These are phyloP conservation scores for Penicillium decumbens DNA, from an alignment of 2,329 filamentous ascomycete species.

Conservation along the genomic window DNA sequence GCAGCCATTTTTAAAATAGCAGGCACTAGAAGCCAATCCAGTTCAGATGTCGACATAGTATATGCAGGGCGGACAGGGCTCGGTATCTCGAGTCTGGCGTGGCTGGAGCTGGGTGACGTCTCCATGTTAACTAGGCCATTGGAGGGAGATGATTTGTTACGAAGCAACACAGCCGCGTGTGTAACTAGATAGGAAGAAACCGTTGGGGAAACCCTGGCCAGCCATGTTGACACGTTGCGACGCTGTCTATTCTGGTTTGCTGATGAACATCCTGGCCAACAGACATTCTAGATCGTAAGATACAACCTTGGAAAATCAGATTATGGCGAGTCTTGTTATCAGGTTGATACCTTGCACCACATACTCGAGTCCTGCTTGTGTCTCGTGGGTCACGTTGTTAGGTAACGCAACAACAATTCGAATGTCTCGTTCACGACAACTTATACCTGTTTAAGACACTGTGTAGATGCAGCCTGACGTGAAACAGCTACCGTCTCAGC, in stretches of 20 bases:
- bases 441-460: slow-evolving; percentile 5
- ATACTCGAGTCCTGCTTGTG: slow-evolving; percentile 4
- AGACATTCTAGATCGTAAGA: not conserved
- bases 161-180: not conserved
- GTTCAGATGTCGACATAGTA: not conserved
- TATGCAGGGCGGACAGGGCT: not conserved
- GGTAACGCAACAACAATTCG: slow-evolving; percentile 6
- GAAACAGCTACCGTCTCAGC: slow-evolving; percentile 1
- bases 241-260: slow-evolving; percentile 2
- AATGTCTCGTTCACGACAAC: not conserved
- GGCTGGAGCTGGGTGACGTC: not conserved
- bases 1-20: not conserved
- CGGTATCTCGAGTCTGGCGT: not conserved
- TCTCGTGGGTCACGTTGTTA: slow-evolving; percentile 7
- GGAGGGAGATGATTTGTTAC: slow-evolving; percentile 1
- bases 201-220: not conserved
- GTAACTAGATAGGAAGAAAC: not conserved
- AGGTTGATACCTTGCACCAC: slow-evolving; percentile 3
- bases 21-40: not conserved
- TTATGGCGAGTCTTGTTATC: not conserved
- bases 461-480: not conserved
- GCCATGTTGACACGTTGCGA: slow-evolving; percentile 2
- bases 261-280: not conserved
- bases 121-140: not conserved
- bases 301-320: not conserved